A percentile compares a stretch with the other conserved stretches of the same genome.
These are phyloP conservation scores for Zychaea mexicana DNA, from an alignment of 371 early-diverging fungal species.

Conservation along the genomic window DNA sequence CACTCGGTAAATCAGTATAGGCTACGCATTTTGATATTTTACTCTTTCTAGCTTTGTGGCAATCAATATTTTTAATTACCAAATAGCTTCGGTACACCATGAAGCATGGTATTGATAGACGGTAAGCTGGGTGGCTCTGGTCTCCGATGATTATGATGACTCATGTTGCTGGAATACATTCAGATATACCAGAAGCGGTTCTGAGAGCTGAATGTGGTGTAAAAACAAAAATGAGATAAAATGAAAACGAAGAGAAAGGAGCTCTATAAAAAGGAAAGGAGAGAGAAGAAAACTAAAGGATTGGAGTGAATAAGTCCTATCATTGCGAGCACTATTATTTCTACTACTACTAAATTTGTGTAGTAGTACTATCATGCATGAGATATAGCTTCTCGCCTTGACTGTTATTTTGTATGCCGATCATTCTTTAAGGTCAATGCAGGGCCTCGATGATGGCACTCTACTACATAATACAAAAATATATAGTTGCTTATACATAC, in stretches of 20 bases:
- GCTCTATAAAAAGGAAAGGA: neutral
- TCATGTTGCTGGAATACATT: neutral
- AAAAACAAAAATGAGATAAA: neutral
- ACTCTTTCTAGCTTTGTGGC: no score
- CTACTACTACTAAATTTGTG: no score
- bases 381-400: neutral
- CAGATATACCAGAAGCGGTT: no score
- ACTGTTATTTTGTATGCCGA: neutral
- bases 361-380: no score
- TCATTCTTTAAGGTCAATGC: neutral
- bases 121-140: constrained; percentile 3
- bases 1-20: no score
- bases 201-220: no score
- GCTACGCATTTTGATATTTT: no score
- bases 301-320: no score
- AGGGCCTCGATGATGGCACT: neutral
- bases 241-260: neutral
- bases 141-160: neutral
- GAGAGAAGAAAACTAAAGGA: neutral
- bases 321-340: no score
- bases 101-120: constrained; percentile 5
- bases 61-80: no score
- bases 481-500: no score
- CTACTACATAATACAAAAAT: no score
- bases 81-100: neutral